A percentile compares a stretch with the other conserved stretches of the same genome.
phyloP scores from a whole-genome alignment of 805 yeast species.

The Wickerhamiella azyma region DNA sequence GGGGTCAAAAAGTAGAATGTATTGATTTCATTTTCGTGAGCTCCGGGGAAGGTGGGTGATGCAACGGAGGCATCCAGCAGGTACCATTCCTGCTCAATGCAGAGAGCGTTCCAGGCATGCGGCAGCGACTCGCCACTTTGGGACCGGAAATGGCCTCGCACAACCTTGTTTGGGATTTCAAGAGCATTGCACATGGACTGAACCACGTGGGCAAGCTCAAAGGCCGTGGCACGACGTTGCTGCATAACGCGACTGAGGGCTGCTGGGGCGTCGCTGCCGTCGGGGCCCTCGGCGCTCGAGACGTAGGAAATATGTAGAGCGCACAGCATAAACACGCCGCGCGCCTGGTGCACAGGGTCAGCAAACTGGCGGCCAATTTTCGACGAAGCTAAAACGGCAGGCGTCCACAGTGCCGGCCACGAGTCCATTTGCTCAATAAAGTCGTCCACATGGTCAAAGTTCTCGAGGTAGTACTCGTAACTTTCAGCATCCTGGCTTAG shows the following conservation, averaged over 20 bases:
- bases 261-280: constrained; percentile 16
- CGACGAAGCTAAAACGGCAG: constrained; percentile 41
- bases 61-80: constrained; percentile 63
- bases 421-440: constrained; percentile 22
- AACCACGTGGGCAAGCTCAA: constrained; percentile 66
- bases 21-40: constrained; percentile 32
- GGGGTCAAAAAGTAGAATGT: constrained; percentile 64
- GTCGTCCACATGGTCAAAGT: constrained; percentile 21
- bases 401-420: constrained; percentile 32
- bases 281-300: constrained; percentile 18
- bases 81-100: constrained; percentile 64
- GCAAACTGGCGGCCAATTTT: constrained; percentile 40
- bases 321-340: constrained; percentile 52
- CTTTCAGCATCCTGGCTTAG: constrained; percentile 13
- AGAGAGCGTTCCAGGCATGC: constrained; percentile 80
- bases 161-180: constrained; percentile 59
- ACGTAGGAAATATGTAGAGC: constrained; percentile 42
- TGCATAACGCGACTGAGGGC: constrained; percentile 23
- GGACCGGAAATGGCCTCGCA: constrained; percentile 70
- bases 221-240: constrained; percentile 44
- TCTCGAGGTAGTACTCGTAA: constrained; percentile 20
- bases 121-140: constrained; percentile 44
- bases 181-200: constrained; percentile 56
- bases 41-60: constrained; percentile 40
- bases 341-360: constrained; percentile 42